Percentiles rank a stretch among this genome's conserved stretches.
Evolutionary conservation across 176 grass and related monocot species (phyloP).

Genomic region (Phragmites australis): DNA sequence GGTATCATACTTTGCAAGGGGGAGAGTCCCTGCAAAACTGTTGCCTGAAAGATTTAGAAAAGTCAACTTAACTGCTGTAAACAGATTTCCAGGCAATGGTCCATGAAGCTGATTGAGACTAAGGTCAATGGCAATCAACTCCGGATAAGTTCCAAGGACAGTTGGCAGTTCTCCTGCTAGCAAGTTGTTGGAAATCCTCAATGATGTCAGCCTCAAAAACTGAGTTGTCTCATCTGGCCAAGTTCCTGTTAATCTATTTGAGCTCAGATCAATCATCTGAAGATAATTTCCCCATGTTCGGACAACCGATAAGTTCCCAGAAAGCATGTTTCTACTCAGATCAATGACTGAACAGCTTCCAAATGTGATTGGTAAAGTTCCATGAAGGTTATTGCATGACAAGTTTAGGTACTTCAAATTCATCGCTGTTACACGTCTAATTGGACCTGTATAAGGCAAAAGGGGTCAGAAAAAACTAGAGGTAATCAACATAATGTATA

Average conservation of each 20-base stretch:
- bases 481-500: slow-evolving; percentile 11
- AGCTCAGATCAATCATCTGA: slow-evolving; percentile 73
- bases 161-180: slow-evolving; percentile 63
- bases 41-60: slow-evolving; percentile 82
- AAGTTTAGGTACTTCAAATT: slow-evolving; percentile 83
- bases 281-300: slow-evolving; percentile 86
- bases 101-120: slow-evolving; percentile 78
- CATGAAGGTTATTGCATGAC: slow-evolving; percentile 71
- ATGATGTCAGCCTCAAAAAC: slow-evolving; percentile 74
- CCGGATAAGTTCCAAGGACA: slow-evolving; percentile 78
- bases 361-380: slow-evolving; percentile 78
- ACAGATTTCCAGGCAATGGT: slow-evolving; percentile 60
- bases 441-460: slow-evolving; percentile 60
- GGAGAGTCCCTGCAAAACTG: slow-evolving; percentile 57
- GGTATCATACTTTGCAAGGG: slow-evolving; percentile 44
- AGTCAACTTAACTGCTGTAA: slow-evolving; percentile 63
- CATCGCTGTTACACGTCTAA: slow-evolving; percentile 68
- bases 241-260: slow-evolving; percentile 74
- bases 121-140: slow-evolving; percentile 66
- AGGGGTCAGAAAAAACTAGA: background rate
- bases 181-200: slow-evolving; percentile 78
- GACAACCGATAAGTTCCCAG: slow-evolving; percentile 74
- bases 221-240: slow-evolving; percentile 85
- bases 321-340: slow-evolving; percentile 78
- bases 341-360: slow-evolving; percentile 84